Base-by-base conservation (phyloP, 768 basidiomycete genomes). In the Pleurotus ostreatus region DNA sequence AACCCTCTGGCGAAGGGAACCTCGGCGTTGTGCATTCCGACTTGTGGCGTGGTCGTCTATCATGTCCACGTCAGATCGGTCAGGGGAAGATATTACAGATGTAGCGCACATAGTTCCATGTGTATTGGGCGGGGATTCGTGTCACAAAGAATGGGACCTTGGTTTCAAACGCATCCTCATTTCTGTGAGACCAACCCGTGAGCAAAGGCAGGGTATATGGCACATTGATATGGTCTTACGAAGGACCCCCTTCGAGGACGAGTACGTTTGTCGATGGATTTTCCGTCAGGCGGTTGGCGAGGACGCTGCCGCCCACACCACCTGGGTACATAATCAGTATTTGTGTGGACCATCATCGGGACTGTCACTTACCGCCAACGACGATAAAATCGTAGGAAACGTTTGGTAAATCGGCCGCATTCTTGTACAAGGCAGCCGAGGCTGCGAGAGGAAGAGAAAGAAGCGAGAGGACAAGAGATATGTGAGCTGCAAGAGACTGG, bases 1-100 rank as follows among this genome's bases (percentile, higher is more conserved):
- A 48, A 40, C 2, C 65, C 65, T 40, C 65, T 40, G 5, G 65
- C 54, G 49, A 59, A 62, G 4, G 59, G 26, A 11, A 65, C 56
- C 6, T 40, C 6, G 1, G 59, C 59, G 12, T 53, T 52, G 55
- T 60, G 58, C 7, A 66, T 48, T 12, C 46, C 58, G 7, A 53
- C 2, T 55, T 66, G 65, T 5, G 61, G 59, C 5, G 56, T 59
- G 8, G 63, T 62, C 11, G 64, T 64, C 41, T 57, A 65, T 41
- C 62, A 61, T 63, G 63, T 2, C 18, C 4, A 3, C 3, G 11
- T 18, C 16, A 11, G 45, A 22, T 41, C 12, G 16, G 12, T 3
- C 40, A 41, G 40, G 16, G 1, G 45, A 12, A 11, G 16, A 46
- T 1, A 23, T 23, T 23, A 23, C 22, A 23, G 4, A 23, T 23